Evolutionary conservation across 1,284 basidiomycete species (phyloP), one percentile per base, ranked within the genome.

Genomic region (Trichosporon asahii): DNA sequence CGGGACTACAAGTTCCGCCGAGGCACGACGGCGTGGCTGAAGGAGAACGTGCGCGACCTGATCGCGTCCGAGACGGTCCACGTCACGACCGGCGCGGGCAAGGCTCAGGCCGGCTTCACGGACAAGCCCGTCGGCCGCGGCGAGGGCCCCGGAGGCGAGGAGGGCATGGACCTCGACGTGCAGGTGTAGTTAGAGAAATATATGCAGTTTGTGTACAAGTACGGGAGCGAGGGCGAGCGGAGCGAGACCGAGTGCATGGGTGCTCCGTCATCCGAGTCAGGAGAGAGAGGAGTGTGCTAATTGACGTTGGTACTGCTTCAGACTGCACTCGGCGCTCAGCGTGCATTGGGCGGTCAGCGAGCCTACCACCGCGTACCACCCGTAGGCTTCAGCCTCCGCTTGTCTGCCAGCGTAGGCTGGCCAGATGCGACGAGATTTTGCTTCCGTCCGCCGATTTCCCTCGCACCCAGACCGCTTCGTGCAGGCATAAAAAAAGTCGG

Each of bases 1-100:
- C 87, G 89, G 70, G 88, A 87, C 71, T 96, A 96, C 85, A 88
- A 87, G 65, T 97, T 96, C 88, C 87, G 90, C 72, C 85, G 89
- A 61, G 94, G 94, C 2, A 93, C 94, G 33, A 97, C 94, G 0
- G 92, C 91, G 11, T 93, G 90, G 89, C 92, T 91, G 81, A 90
- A 87, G 75, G 92, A 96, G 85, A 87, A 85, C 49, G 86, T 97
- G 67, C 86, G 90, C 73, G 88, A 85, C 68, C 84, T 95, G 67
- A 84, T 95, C 66, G 87, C 92, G 25, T 87, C 84, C 35, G 93
- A 95, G 82, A 87, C 89, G 73, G 82, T 91, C 65, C 57, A 73
- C 9, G 78, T 76, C 35, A 76, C 78, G 4, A 64, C 65, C 3
- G 81, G 80, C 11, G 81, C 80, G 14, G 81, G 81, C 40, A 79